Percentiles rank a stretch among this genome's conserved stretches.
Evolutionary conservation across 169 alveolate species (phyloP).

Genomic region (Cardiosporidium cionae): DNA sequence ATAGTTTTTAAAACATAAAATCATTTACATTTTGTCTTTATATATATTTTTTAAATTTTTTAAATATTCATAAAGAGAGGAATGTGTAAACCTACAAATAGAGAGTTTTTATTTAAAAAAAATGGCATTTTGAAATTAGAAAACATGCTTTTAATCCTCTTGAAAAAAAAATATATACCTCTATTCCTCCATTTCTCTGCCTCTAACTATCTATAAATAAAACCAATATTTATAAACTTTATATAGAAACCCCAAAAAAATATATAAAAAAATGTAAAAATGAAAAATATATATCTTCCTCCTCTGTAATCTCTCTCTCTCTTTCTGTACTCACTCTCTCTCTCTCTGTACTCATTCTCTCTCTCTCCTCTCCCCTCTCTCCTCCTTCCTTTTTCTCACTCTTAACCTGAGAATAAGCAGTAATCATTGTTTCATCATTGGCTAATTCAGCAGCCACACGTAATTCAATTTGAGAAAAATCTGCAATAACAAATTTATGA

Average conservation of each 20-base stretch:
- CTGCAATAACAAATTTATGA: constrained; percentile 63
- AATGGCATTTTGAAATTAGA: not conserved
- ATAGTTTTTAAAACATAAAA: too few relatives aligned
- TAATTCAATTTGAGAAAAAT: constrained; percentile 71
- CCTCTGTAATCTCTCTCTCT: not conserved
- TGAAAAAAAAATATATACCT: not conserved
- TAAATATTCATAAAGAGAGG: too few relatives aligned
- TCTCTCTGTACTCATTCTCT: not conserved
- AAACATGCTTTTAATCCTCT: not conserved
- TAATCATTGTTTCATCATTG: constrained; percentile 61
- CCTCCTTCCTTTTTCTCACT: not conserved
- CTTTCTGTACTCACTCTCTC: too few relatives aligned
- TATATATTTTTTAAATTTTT: too few relatives aligned
- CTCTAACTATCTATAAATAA: not conserved
- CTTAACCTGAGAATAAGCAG: constrained; percentile 53
- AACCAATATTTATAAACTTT: not conserved
- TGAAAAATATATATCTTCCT: not conserved
- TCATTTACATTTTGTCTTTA: too few relatives aligned
- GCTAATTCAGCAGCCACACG: constrained; percentile 76
- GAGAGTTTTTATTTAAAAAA: not conserved
- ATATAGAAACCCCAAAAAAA: not conserved
- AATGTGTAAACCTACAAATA: too few relatives aligned
- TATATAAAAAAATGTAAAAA: not conserved
- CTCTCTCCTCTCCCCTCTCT: not conserved
- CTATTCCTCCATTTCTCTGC: not conserved